Conservation (phyloP, 257 asterid genomes). For the Plectranthus barbatus region DNA sequence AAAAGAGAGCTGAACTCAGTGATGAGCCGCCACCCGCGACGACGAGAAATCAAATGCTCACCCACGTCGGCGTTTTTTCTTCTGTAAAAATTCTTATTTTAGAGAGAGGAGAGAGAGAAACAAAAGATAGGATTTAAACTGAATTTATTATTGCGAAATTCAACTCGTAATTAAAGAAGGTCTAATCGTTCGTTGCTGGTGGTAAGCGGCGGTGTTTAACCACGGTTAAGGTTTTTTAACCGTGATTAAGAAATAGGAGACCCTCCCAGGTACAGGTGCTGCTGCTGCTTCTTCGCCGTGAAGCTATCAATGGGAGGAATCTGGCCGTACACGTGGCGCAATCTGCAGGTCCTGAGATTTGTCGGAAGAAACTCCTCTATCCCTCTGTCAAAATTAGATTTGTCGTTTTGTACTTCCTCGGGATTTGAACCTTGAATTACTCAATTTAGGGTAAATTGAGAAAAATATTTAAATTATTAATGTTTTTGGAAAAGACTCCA, state of each 20-base stretch:
- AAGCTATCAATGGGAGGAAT: constrained; percentile 11
- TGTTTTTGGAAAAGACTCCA: no score
- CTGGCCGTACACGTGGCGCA: constrained; percentile 50
- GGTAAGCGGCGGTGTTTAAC: constrained; percentile 10
- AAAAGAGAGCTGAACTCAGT: not conserved
- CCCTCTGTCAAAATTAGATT: constrained; percentile 15
- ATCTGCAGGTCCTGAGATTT: constrained; percentile 38
- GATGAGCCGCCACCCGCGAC: constrained; percentile 18
- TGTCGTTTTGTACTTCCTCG: constrained; percentile 39
- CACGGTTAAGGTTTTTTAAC: constrained; percentile 19
- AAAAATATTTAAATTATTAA: no score
- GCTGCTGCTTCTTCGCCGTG: constrained; percentile 23
- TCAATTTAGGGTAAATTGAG: no score
- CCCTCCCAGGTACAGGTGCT: not conserved
- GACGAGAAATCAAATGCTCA: constrained; percentile 13
- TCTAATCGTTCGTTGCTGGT: not conserved
- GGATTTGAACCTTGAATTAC: no score
- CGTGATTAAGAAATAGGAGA: constrained; percentile 15
- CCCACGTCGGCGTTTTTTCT: constrained; percentile 20
- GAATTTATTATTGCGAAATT: not conserved
- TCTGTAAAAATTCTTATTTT: constrained; percentile 20
- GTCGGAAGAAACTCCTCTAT: constrained; percentile 47
- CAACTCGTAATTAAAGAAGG: constrained; percentile 17
- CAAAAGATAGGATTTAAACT: constrained; percentile 29
- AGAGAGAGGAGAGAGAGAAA: constrained; percentile 18